These are phyloP conservation scores for Physaria fendleri DNA, from an alignment of 345 rosid genomes.

Conservation along the genomic window DNA sequence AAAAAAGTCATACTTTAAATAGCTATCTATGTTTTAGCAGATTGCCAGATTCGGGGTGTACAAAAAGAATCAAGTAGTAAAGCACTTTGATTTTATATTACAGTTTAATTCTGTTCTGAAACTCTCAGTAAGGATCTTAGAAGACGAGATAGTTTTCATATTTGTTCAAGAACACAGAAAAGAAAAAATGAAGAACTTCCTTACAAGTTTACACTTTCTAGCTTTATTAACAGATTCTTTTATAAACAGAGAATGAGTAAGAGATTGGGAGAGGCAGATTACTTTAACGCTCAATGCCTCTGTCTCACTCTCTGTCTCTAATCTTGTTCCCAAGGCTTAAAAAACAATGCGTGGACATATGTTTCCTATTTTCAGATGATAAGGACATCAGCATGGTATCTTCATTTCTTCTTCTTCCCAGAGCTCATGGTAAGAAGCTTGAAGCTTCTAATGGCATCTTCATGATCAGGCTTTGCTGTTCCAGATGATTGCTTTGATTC, in stretches of 20 bases:
- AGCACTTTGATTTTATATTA: too few species aligned
- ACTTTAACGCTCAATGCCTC: not conserved
- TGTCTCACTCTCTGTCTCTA: not conserved
- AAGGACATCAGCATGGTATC: not conserved
- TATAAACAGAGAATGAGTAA: not conserved
- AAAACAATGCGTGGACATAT: constrained; percentile 1
- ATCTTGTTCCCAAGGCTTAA: constrained; percentile 7
- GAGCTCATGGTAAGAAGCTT: constrained; percentile 65
- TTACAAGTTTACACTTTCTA: constrained; percentile 14
- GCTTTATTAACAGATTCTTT: constrained; percentile 11
- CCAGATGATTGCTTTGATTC: constrained; percentile 57
- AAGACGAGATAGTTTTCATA: not conserved
- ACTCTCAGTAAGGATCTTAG: not conserved
- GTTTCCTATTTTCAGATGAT: not conserved
- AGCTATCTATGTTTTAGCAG: too few species aligned
- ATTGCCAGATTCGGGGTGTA: too few species aligned
- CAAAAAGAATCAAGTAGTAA: too few species aligned
- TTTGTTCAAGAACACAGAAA: not conserved
- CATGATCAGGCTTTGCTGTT: constrained; percentile 51
- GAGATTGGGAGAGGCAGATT: not conserved
- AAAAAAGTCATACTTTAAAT: too few species aligned
- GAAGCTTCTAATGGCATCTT: constrained; percentile 65
- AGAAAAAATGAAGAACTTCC: not conserved
- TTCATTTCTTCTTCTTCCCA: constrained; percentile 47
- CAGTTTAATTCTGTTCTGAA: not conserved